A percentile compares a stretch with the other conserved stretches of the same genome.
These are phyloP conservation scores for Leccinum insigne DNA, from an alignment of 1,284 basidiomycete genomes.

Conservation along the genomic window DNA sequence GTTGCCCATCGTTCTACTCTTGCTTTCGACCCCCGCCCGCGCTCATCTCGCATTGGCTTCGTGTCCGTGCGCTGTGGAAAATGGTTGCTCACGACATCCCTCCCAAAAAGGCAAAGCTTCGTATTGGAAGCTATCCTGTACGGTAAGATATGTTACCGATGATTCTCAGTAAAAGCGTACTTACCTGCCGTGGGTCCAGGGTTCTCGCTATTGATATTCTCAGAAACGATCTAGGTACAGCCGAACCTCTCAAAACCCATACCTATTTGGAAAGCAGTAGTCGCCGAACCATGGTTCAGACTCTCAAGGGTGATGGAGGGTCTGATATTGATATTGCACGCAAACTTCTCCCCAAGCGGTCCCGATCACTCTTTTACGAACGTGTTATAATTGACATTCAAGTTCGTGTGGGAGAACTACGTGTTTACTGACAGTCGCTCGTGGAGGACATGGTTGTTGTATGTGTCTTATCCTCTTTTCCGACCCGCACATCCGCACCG, in stretches of 20 bases:
- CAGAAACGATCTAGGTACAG: slow-evolving; percentile 15
- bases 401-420: not conserved
- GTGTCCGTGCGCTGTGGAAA: not conserved
- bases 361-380: not conserved
- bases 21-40: no score
- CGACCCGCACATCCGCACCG: not conserved
- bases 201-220: slow-evolving; percentile 20
- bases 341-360: not conserved
- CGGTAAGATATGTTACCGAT: slow-evolving; percentile 12
- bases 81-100: not conserved
- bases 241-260: not conserved
- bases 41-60: no score
- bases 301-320: no score
- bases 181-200: slow-evolving; percentile 7
- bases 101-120: slow-evolving; percentile 22
- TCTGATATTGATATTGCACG: not conserved
- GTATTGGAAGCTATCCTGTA: slow-evolving; percentile 23
- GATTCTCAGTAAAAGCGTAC: not conserved
- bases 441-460: not conserved
- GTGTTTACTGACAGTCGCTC: not conserved
- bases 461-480: not conserved
- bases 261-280: not conserved
- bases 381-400: not conserved
- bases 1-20: no score
- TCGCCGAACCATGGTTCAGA: no score